phyloP scores from a whole-genome alignment of 768 basidiomycete species.

The Termitomyces sp. region DNA sequence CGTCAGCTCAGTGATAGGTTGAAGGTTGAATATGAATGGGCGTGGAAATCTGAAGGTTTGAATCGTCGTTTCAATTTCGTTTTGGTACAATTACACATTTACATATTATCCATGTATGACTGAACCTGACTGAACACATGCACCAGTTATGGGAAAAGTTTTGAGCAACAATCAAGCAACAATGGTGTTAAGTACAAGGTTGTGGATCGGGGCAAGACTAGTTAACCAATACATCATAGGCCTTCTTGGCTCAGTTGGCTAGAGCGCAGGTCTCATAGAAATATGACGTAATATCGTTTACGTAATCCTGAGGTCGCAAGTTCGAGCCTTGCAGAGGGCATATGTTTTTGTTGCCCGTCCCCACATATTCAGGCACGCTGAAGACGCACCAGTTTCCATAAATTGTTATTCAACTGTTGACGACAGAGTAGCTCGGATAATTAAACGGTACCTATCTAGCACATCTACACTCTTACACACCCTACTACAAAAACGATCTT shows the following conservation, averaged over 20 bases:
- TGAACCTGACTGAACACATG: too few species aligned
- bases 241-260: constrained; percentile 12
- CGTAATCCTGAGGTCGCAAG: constrained; percentile 53
- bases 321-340: constrained; percentile 54
- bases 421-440: neutral
- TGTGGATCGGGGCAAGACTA: too few species aligned
- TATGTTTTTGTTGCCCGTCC: neutral
- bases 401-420: too few species aligned
- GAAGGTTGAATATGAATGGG: neutral
- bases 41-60: too few species aligned
- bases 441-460: neutral
- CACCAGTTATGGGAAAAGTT: too few species aligned
- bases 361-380: too few species aligned
- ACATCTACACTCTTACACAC: neutral
- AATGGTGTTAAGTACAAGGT: too few species aligned
- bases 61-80: too few species aligned
- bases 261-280: constrained; percentile 11
- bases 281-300: neutral
- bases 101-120: too few species aligned
- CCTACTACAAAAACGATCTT: neutral
- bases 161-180: too few species aligned
- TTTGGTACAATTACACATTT: too few species aligned
- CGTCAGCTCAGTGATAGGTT: constrained; percentile 23
- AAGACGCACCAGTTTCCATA: too few species aligned
- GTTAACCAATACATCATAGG: neutral